A percentile compares a stretch with the other conserved stretches of the same genome.
These are phyloP conservation scores for Coniochaeta prunicola DNA, from an alignment of 2,329 filamentous ascomycete genomes.

Conservation along the genomic window DNA sequence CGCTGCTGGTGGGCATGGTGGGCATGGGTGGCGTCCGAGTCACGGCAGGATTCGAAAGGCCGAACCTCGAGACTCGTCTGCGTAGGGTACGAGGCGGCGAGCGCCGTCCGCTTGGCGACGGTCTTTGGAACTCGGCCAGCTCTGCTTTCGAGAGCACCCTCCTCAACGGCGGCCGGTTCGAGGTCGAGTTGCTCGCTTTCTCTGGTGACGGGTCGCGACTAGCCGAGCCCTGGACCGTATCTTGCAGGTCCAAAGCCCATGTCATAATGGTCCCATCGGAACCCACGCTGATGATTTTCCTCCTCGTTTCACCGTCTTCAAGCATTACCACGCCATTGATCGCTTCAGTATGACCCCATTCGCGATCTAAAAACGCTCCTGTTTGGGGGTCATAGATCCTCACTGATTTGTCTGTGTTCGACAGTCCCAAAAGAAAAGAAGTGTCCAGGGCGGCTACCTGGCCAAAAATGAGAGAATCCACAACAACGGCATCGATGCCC, in stretches of 20 bases:
- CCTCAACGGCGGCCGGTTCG: conserved; percentile 66
- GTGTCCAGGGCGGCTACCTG: conserved; percentile 46
- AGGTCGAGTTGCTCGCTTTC: conserved; percentile 37
- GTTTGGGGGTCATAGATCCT: conserved; percentile 76
- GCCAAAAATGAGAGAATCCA: conserved; percentile 68
- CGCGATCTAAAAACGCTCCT: conserved; percentile 72
- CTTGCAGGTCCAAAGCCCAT: conserved; percentile 53
- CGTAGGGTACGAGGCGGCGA: conserved; percentile 49
- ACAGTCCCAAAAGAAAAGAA: conserved; percentile 75
- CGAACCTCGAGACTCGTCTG: conserved; percentile 47
- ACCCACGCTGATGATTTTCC: conserved; percentile 64
- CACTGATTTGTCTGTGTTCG: conserved; percentile 92
- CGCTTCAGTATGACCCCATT: conserved; percentile 93
- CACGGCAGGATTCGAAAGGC: conserved; percentile 26
- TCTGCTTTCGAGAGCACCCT: conserved; percentile 84
- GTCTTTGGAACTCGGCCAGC: conserved; percentile 67
- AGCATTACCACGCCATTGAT: conserved; percentile 78
- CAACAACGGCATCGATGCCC: conserved; percentile 70
- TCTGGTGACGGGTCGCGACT: conserved; percentile 48
- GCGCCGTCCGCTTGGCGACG: conserved; percentile 37
- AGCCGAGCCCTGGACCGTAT: conserved; percentile 29
- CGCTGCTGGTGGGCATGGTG: conserved; percentile 30
- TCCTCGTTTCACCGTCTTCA: conserved; percentile 47
- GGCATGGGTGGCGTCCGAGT: conserved; percentile 28
- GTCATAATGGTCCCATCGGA: conserved; percentile 80